Base-by-base conservation (phyloP, 352 stramenopile species). In the Thalassiosira livingstoniorum region DNA sequence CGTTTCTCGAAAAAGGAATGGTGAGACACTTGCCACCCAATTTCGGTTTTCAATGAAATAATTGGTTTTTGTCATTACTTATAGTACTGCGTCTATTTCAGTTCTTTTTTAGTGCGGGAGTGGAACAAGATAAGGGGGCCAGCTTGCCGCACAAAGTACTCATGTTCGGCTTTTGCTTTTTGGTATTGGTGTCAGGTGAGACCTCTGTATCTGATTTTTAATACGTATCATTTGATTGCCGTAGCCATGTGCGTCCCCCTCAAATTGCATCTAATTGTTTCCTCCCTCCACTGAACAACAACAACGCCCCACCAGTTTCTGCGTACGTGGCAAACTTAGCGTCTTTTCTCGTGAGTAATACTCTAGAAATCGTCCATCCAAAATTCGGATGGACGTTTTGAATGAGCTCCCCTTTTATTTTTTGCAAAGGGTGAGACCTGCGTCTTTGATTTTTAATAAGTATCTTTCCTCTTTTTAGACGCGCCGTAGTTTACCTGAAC, bases 321-420 rank as follows among this genome's bases (percentile, higher is more conserved):
- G 53, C 67, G 7, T 84, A 84, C 62, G 77, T 84, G 21, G 77
- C 77, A 4, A 84, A 79, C 27, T 23, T 84, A 18, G 77, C 77
- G 2, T 62, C 68, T 18, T 84, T 84, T 51, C 47, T 84, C 15
- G 80, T 69, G 11, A 29, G 18, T 4, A 47, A n/a, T n/a, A n/a
- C n/a, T n/a, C n/a, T n/a, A n/a, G n/a, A n/a, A n/a, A n/a, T n/a
- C n/a, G n/a, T n/a, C n/a, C n/a, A n/a, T n/a, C n/a, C n/a, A n/a
- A n/a, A n/a, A n/a, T n/a, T n/a, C n/a, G n/a, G n/a, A n/a, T n/a
- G n/a, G n/a, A n/a, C n/a, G n/a, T n/a, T n/a, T n/a, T n/a, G n/a
- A n/a, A n/a, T n/a, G n/a, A n/a, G n/a, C n/a, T n/a, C n/a, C n/a
- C n/a, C n/a, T n/a, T n/a, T n/a, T n/a, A n/a, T n/a, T n/a, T n/a